Base-by-base conservation (phyloP, 2,329 filamentous ascomycete species). In the Exophiala spinifera region DNA sequence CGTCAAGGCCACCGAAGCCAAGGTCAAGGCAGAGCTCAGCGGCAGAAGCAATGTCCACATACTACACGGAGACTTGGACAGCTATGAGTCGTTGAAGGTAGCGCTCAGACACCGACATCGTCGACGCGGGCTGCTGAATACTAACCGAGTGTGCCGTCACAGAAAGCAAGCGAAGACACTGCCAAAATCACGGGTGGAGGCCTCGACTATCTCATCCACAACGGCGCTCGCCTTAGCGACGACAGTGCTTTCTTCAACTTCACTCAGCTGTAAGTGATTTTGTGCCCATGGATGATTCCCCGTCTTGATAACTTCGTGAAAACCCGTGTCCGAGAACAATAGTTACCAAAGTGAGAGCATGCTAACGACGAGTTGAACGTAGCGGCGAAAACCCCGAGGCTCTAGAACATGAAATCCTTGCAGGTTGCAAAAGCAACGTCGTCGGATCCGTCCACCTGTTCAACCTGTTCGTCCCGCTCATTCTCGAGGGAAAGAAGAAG, bases 151-250 rank as follows among this genome's bases (percentile, higher is more conserved):
- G n/a, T 71, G 70, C 0, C 67, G 69, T 1, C 4, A 31, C 28
- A 31, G 73, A 37, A 19, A 13, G 70, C 70, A 7, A 71, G 71
- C 15, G 58, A 62, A 1, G 58, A 63, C n/a, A 63, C 64, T 14
- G 59, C 68, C 15, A 50, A 60, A 13, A 62, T 74, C 54, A 58
- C 59, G 17, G 62, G 59, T 25, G 61, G 68, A 11, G 51, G 63
- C 3, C 47, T 83, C 4, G 79, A 82, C 64, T 78, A 78, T 55
- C 63, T 83, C 4, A 76, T 83, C 17, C 74, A 72, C 42, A 83
- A 82, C 50, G 79, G 69, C 1, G 79, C 63, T 31, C 28, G 28
- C 10, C 28, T 31, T 11, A 11, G 3, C 28, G 28, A 31, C 28
- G 11, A 10, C 10, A 10, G 7, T 31, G 8, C 28, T 31, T 31